phyloP scores from a whole-genome alignment of 2,329 filamentous ascomycete species.

The Epichloe hybrida region DNA sequence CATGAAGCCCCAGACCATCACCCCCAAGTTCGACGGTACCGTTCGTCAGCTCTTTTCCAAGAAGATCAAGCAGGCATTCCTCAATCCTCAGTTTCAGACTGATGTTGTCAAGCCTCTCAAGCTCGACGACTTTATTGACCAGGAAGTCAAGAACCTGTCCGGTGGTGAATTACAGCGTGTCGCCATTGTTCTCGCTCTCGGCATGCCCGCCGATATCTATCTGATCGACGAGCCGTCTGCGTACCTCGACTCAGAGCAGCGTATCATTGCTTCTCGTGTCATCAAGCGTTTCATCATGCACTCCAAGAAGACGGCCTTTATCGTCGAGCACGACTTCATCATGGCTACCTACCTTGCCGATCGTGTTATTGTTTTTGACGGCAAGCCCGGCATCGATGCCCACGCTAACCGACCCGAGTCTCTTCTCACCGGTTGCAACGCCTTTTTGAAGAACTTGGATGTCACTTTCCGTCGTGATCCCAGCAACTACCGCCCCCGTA shows the following conservation, averaged over 20 bases:
- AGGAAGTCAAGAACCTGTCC: slow-evolving; percentile 97
- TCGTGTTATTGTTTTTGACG: slow-evolving; percentile 97
- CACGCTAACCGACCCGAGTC: slow-evolving; percentile 85
- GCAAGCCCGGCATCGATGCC: slow-evolving; percentile 75
- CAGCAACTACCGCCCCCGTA: slow-evolving; percentile 88
- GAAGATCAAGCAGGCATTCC: slow-evolving; percentile 94
- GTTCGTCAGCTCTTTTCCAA: slow-evolving; percentile 99
- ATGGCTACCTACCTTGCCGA: slow-evolving; percentile 73
- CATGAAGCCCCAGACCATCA: slow-evolving; percentile 99
- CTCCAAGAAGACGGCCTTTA: slow-evolving; percentile 97
- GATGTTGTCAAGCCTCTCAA: slow-evolving; percentile 99
- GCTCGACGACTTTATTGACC: slow-evolving; percentile 97
- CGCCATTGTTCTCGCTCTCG: slow-evolving; percentile 91
- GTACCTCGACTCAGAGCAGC: slow-evolving; percentile 97
- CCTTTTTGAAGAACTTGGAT: slow-evolving; percentile 89
- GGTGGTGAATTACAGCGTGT: slow-evolving; percentile 99
- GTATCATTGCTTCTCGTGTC: slow-evolving; percentile 91
- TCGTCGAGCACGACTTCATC: slow-evolving; percentile 99
- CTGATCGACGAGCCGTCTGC: slow-evolving; percentile 95
- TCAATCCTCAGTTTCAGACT: slow-evolving; percentile 96
- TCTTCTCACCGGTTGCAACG: slow-evolving; percentile 89
- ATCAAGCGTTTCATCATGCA: slow-evolving; percentile 99
- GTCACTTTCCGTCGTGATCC: slow-evolving; percentile 98
- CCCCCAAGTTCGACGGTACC: slow-evolving; percentile 92
- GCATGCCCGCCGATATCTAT: slow-evolving; percentile 93